Percentiles rank a stretch among this genome's conserved stretches.
Evolutionary conservation across 2,329 filamentous ascomycete genomes (phyloP).

Genomic region (Plectosphaerella plurivora): DNA sequence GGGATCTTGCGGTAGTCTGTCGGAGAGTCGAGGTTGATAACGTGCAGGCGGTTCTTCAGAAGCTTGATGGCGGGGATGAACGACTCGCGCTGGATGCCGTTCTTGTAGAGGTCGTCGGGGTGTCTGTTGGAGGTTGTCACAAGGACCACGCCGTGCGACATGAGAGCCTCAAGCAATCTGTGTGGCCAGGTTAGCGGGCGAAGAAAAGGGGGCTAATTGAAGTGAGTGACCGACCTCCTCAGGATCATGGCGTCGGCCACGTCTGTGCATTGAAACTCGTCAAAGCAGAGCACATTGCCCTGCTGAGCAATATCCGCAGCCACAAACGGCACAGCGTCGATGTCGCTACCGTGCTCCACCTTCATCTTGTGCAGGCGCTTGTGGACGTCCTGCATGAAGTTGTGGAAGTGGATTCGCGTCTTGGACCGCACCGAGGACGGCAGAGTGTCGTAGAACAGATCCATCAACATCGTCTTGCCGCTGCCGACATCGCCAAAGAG

Average conservation of each 20-base stretch:
- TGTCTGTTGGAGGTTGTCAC: conserved; percentile 97
- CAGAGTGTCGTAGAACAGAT: conserved; percentile 92
- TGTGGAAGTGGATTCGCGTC: conserved; percentile 95
- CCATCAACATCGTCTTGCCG: conserved; percentile 99
- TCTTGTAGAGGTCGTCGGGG: conserved; percentile 94
- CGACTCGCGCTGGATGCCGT: conserved; percentile 91
- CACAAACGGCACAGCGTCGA: conserved; percentile 87
- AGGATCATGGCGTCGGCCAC: conserved; percentile 99
- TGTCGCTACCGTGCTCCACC: conserved; percentile 80
- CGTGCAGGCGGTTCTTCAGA: conserved; percentile 75
- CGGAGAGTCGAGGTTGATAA: conserved; percentile 90
- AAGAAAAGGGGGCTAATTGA: too few species aligned
- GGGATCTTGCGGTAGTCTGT: conserved; percentile 98
- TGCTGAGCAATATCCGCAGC: conserved; percentile 89
- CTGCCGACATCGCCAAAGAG: conserved; percentile 95
- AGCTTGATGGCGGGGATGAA: conserved; percentile 95
- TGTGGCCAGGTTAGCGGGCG: conserved; percentile 2
- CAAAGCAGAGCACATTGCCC: conserved; percentile 87
- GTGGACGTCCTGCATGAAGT: conserved; percentile 99
- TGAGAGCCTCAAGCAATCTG: conserved; percentile 79
- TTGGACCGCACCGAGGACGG: conserved; percentile 75
- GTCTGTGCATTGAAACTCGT: conserved; percentile 98
- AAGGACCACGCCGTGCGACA: conserved; percentile 94
- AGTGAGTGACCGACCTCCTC: conserved; percentile 48
- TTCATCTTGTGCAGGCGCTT: conserved; percentile 86